These are phyloP conservation scores for Mucor circinelloides DNA, from an alignment of 371 early-diverging fungal genomes.

Conservation along the genomic window DNA sequence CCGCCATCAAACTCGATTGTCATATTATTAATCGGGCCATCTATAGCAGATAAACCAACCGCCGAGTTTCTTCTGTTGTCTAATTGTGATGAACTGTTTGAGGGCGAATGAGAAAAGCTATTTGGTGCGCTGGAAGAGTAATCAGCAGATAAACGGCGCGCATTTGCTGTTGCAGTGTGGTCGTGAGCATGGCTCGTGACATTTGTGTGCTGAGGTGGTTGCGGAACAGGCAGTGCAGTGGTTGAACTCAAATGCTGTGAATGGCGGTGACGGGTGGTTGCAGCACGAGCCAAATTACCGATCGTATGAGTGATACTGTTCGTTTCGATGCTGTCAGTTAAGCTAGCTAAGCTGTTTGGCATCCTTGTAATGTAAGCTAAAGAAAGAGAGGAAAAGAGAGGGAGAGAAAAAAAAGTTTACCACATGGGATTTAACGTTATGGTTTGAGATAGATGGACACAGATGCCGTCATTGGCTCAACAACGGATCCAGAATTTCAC, in stretches of 20 bases:
- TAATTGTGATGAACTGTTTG: not conserved
- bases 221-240: slow-evolving; percentile 20
- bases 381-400: not conserved
- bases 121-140: not conserved
- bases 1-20: slow-evolving; percentile 44
- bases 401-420: not conserved
- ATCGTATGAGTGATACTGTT: slow-evolving; percentile 21
- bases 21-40: slow-evolving; percentile 14
- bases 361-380: not conserved
- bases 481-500: not conserved
- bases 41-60: not conserved
- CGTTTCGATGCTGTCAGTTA: slow-evolving; percentile 10
- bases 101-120: not conserved
- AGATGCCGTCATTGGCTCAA: not conserved
- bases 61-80: slow-evolving; percentile 11
- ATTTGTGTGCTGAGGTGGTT: slow-evolving; percentile 29
- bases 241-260: not conserved
- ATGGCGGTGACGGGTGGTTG: slow-evolving; percentile 21
- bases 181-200: not conserved
- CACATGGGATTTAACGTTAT: not conserved
- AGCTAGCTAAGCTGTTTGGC: slow-evolving; percentile 13
- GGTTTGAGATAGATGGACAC: not conserved
- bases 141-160: not conserved
- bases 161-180: not conserved
- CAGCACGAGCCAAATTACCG: slow-evolving; percentile 29